Percentiles rank a stretch among this genome's conserved stretches.
phyloP scores from a whole-genome alignment of 345 rosid genomes.

The Excoecaria agallocha region DNA sequence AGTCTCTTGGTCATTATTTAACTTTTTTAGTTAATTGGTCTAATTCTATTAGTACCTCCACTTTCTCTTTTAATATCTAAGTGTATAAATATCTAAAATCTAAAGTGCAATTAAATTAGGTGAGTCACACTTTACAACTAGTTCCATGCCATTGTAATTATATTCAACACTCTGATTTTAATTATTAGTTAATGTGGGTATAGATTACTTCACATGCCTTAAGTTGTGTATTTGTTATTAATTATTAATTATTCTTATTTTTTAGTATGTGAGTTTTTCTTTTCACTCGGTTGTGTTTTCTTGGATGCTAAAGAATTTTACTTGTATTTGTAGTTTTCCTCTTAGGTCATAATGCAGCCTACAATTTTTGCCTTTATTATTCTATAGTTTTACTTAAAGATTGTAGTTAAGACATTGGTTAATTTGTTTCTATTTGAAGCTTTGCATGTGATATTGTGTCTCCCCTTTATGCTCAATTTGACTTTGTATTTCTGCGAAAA shows the following conservation, averaged over 20 bases:
- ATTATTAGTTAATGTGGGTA: slow-evolving; percentile 6
- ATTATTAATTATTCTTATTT: slow-evolving; percentile 5
- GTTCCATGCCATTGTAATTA: background rate
- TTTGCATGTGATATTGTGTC: background rate
- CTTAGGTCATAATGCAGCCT: no score
- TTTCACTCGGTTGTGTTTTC: background rate
- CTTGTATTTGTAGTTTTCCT: background rate
- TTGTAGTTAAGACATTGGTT: background rate
- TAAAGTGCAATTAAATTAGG: background rate
- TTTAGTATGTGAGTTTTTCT: background rate
- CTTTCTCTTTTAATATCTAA: background rate
- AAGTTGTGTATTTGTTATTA: background rate
- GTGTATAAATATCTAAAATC: background rate
- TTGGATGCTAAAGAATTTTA: background rate
- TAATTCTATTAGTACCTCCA: no score
- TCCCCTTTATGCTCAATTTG: background rate
- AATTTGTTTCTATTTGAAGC: background rate
- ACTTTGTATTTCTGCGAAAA: background rate
- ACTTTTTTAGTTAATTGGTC: background rate
- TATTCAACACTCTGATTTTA: background rate
- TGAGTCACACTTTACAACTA: background rate
- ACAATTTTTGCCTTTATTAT: background rate
- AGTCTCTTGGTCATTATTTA: background rate
- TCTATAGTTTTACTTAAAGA: background rate
- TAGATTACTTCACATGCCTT: slow-evolving; percentile 2